Evolutionary conservation across 139 green algal genomes (phyloP).

Genomic region (Micromonas commoda): DNA sequence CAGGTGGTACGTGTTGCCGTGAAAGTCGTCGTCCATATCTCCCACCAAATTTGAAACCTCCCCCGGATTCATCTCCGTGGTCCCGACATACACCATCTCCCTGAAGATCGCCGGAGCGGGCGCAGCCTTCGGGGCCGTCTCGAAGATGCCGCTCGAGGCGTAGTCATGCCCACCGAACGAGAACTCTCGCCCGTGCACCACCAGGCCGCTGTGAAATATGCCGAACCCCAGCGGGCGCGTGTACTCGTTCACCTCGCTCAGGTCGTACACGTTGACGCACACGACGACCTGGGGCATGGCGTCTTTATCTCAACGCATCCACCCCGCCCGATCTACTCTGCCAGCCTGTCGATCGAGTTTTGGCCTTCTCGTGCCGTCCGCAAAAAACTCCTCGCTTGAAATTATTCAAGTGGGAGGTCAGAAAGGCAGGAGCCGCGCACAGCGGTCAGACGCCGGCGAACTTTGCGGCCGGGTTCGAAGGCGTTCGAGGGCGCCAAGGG

Average conservation of each 20-base stretch:
- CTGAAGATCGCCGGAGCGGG: slow-evolving; percentile 58
- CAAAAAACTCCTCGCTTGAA: too few relatives aligned
- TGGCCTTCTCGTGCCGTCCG: too few relatives aligned
- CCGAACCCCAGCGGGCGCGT: slow-evolving; percentile 32
- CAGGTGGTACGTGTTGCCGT: slow-evolving; percentile 77
- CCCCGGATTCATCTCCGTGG: slow-evolving; percentile 50
- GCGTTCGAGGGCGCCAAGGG: too few relatives aligned
- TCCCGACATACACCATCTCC: slow-evolving; percentile 57
- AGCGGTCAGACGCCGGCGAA: too few relatives aligned
- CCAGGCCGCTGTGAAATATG: slow-evolving; percentile 74
- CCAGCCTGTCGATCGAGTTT: too few relatives aligned
- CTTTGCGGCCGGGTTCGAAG: too few relatives aligned
- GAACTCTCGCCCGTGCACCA: slow-evolving; percentile 76
- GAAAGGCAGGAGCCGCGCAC: too few relatives aligned
- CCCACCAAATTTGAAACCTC: slow-evolving; percentile 57
- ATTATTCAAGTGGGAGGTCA: too few relatives aligned
- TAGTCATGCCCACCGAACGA: slow-evolving; percentile 78
- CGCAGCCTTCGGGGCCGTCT: slow-evolving; percentile 62
- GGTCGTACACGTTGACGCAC: slow-evolving; percentile 14
- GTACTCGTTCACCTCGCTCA: slow-evolving; percentile 20
- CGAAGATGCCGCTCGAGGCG: slow-evolving; percentile 77
- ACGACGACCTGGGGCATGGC: not conserved
- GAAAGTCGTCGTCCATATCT: slow-evolving; percentile 36
- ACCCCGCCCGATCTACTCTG: too few relatives aligned
- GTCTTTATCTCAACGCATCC: not conserved